These are phyloP conservation scores for Pythium rishiriense DNA, from an alignment of 352 stramenopile species.

Conservation along the genomic window DNA sequence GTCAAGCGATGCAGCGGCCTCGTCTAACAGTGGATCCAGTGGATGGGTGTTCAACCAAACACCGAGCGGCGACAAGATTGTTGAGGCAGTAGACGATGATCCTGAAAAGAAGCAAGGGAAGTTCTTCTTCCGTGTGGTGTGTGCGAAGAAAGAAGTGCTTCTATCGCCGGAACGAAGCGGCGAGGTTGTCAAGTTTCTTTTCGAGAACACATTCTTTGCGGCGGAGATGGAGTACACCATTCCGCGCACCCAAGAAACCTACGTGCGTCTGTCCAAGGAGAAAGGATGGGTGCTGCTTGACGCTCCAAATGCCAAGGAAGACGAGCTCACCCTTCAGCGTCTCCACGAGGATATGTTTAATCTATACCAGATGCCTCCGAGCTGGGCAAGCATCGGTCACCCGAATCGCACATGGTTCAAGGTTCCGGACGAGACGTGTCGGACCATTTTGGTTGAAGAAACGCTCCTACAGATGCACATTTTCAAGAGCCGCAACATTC, in stretches of 20 bases:
- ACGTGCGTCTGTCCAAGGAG: slow-evolving; percentile 72
- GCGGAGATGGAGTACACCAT: slow-evolving; percentile 84
- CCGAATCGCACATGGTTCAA: slow-evolving; percentile 85
- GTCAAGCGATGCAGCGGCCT: slow-evolving; percentile 43
- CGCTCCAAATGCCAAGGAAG: slow-evolving; percentile 14
- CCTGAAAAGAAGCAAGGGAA: slow-evolving; percentile 79
- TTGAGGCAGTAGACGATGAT: slow-evolving; percentile 72
- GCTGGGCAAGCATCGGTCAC: slow-evolving; percentile 77
- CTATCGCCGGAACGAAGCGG: slow-evolving; percentile 69
- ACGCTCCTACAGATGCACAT: slow-evolving; percentile 74
- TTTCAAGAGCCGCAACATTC: slow-evolving; percentile 66
- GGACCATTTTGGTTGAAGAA: slow-evolving; percentile 69
- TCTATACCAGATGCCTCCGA: slow-evolving; percentile 71
- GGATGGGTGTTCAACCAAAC: slow-evolving; percentile 75
- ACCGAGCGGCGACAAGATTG: slow-evolving; percentile 58
- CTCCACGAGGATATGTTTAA: slow-evolving; percentile 81
- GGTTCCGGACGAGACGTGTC: slow-evolving; percentile 67
- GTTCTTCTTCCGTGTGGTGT: slow-evolving; percentile 79
- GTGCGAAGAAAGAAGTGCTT: slow-evolving; percentile 70
- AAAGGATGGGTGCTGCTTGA: slow-evolving; percentile 79
- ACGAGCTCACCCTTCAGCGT: slow-evolving; percentile 45
- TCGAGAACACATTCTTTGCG: slow-evolving; percentile 67
- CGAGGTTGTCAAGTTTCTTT: slow-evolving; percentile 65
- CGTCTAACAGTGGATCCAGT: slow-evolving; percentile 40
- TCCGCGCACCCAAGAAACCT: slow-evolving; percentile 69